Evolutionary conservation across 2,329 filamentous ascomycete genomes (phyloP).

Genomic region (Xylariaceae sp.): DNA sequence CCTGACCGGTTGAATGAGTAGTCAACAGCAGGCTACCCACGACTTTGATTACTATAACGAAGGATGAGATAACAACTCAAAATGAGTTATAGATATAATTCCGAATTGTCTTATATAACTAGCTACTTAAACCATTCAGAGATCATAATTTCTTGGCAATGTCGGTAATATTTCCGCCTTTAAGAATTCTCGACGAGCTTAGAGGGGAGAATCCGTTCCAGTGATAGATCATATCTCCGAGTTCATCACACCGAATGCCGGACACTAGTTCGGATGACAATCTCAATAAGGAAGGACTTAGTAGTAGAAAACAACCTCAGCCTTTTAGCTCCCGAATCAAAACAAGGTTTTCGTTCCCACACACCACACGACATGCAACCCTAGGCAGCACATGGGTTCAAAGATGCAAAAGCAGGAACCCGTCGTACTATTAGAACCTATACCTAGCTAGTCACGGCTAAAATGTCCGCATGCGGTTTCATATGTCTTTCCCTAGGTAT

Average conservation of each 20-base stretch:
- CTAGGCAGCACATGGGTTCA: background rate
- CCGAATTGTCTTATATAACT: background rate
- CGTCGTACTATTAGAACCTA: too few relatives aligned
- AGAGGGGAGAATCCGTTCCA: background rate
- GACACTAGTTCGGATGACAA: too few relatives aligned
- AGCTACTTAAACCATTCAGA: background rate
- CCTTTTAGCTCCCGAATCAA: background rate
- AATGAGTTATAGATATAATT: background rate
- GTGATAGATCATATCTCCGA: background rate
- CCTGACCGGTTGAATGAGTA: too few relatives aligned
- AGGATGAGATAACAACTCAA: background rate
- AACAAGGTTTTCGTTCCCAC: background rate
- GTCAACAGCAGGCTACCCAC: too few relatives aligned
- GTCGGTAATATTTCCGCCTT: background rate
- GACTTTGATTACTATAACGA: too few relatives aligned
- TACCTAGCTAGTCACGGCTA: too few relatives aligned
- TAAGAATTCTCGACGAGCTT: background rate
- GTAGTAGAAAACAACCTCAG: background rate
- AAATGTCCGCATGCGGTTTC: too few relatives aligned
- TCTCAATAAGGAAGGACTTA: background rate
- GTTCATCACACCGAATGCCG: too few relatives aligned
- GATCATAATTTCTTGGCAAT: background rate
- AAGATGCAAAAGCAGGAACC: background rate
- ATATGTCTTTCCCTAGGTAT: too few relatives aligned
- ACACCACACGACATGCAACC: background rate